Base-by-base conservation (phyloP, 75 land plant genomes). In the Picea glauca region DNA sequence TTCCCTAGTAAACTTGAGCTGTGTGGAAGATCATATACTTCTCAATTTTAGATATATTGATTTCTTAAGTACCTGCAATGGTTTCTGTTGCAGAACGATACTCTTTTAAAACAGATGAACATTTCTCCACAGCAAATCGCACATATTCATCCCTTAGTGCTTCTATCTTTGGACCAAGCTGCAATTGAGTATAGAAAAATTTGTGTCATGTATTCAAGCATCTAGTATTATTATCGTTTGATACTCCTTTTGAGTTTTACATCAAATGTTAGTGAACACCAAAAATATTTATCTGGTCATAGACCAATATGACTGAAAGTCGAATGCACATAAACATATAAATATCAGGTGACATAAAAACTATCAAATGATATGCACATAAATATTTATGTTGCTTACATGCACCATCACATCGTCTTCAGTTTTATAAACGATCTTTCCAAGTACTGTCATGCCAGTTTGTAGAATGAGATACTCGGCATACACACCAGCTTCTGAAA, bases 391-490 rank as follows among this genome's bases (percentile, higher is more conserved):
- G 9, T 70, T 57, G 50, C 98, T 82, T 59, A 96, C 99, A 88
- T 94, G 86, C 33, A 88, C 78, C 68, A 97, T 89, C 77, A 97
- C 83, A 86, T 97, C 99, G 26, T 81, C 79, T 15, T 83, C 83
- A 62, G 84, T 83, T 75, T 88, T 81, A 80, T 94, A 97, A 76
- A 83, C 90, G 30, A 92, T 88, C 76, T 93, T 90, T 46, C 99
- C 99, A 75, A 97, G 87, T 46, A 94, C 92, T 75, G 99, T 94
- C 94, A 94, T 87, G 75, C 99, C 98, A n/a, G 93, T 97, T 68
- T 88, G 89, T 60, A 94, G 83, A 80, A 97, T 97, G 73, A 97
- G 84, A 50, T 82, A 75, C 73, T 94, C 96, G 23, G 95, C 92
- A 64, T 77, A 82, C 17, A 70, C 72, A 32, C 96, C 92, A 79